Percentiles rank a stretch among this genome's conserved stretches.
Conservation (phyloP, 1,284 basidiomycete species). For the Farysia itapuensis region DNA sequence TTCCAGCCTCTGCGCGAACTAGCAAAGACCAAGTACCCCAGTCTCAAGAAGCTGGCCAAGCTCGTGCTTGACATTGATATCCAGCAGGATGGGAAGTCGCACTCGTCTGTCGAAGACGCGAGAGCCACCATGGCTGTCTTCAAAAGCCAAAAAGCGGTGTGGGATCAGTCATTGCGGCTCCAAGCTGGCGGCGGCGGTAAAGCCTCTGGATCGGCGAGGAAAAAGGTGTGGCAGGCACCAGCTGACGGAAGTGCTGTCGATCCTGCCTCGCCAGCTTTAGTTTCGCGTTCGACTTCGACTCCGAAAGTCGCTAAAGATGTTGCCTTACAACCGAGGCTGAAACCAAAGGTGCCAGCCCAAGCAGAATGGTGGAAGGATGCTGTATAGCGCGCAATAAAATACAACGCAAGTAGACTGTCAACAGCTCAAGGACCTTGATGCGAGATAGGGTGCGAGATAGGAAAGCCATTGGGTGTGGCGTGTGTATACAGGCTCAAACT, state of each 20-base stretch:
- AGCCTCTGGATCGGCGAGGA: neutral
- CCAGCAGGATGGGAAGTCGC: slow-evolving; percentile 64
- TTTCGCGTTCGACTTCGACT: neutral
- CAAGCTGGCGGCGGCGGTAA: slow-evolving; percentile 1
- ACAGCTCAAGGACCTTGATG: too few species aligned
- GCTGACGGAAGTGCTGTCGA: slow-evolving; percentile 9
- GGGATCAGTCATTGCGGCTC: slow-evolving; percentile 66
- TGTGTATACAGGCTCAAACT: too few species aligned
- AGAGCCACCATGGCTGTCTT: slow-evolving; percentile 94
- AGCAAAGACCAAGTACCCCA: slow-evolving; percentile 68
- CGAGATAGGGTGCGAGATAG: too few species aligned
- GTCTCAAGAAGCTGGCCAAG: slow-evolving; percentile 77
- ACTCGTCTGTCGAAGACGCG: slow-evolving; percentile 70
- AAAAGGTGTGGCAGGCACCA: slow-evolving; percentile 27
- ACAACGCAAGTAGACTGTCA: too few species aligned
- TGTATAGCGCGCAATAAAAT: slow-evolving; percentile 2
- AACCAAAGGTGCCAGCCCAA: slow-evolving; percentile 24
- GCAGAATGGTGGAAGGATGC: slow-evolving; percentile 40
- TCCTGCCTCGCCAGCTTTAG: slow-evolving; percentile 19
- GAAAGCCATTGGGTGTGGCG: too few species aligned
- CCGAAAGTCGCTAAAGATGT: too few species aligned
- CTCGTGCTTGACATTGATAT: slow-evolving; percentile 81
- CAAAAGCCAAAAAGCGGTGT: slow-evolving; percentile 78
- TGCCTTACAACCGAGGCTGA: too few species aligned
- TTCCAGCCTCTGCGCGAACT: slow-evolving; percentile 65